Base-by-base conservation (phyloP, 768 basidiomycete genomes). In the Tylopilus vinaceipallidus region DNA sequence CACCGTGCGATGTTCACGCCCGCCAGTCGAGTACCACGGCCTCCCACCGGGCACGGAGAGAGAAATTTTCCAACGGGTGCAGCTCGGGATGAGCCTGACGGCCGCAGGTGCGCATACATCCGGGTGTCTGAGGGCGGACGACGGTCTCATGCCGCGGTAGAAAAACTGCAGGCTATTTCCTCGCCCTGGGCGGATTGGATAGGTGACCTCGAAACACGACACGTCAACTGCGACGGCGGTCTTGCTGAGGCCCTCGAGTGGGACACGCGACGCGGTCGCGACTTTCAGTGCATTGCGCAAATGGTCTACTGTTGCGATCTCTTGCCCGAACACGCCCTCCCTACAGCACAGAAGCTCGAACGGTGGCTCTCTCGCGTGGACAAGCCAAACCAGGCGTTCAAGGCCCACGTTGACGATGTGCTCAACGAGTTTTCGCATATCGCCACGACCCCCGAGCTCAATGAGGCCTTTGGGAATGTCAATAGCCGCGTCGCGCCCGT, bases 61-160 rank as follows among this genome's bases (percentile, higher is more conserved):
- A 42, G 90, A 92, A 45, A 83, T 91, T 19, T 90, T 89, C 60
- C 85, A 88, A 57, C 75, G 91, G 23, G 90, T 93, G 14, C 91
- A 93, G 57, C 66, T 92, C 34, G 90, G 90, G 46, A 81, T 89
- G 71, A 72, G 80, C 14, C 72, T 93, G 40, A 84, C 85, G 8
- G 77, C 83, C 19, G 85, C 88, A 62, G 87, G 88, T 85, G 58
- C 30, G 50, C 22, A 45, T 16, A 14, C 29, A 22, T 19, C 12
- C 27, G 9, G 13, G 12, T 17, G 2, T 27, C n/a, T 0, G 6
- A 12, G 14, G 38, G 19, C 9, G 17, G 20, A 1, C 10, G 17
- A 19, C 5, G 22, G n/a, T 6, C 43, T 55, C 22, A 61, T 30
- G 29, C 11, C 36, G 17, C 11, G 6, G 12, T 64, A 84, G 91